phyloP scores from a whole-genome alignment of 495 filamentous ascomycete species.

The Hypoxylon trugodes region DNA sequence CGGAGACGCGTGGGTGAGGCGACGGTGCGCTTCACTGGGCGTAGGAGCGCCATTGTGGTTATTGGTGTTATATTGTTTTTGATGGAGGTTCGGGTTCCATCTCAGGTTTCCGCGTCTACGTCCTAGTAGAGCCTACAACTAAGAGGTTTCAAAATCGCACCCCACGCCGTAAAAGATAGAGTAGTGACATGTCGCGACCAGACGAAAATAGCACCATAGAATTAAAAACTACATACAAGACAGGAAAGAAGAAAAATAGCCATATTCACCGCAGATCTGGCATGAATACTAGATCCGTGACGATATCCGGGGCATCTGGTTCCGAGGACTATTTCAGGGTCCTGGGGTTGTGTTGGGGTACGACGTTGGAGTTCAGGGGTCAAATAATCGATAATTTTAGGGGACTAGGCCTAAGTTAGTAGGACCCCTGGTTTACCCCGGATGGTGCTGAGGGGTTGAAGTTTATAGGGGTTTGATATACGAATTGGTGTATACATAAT shows the following conservation, averaged over 20 bases:
- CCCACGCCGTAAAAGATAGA: too few species aligned
- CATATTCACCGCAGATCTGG: constrained; percentile 25
- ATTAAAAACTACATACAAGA: too few species aligned
- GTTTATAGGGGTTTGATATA: too few species aligned
- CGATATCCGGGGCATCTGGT: constrained; percentile 27
- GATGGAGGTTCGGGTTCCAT: background rate
- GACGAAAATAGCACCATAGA: too few species aligned
- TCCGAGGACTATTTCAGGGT: constrained; percentile 18
- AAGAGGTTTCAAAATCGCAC: background rate
- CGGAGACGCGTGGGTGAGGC: constrained; percentile 43
- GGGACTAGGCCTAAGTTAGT: background rate
- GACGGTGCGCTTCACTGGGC: constrained; percentile 8
- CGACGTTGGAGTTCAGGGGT: constrained; percentile 17
- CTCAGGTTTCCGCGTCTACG: background rate
- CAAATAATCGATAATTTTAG: too few species aligned
- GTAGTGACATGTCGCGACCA: too few species aligned
- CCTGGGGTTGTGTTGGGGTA: background rate
- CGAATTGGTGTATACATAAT: too few species aligned
- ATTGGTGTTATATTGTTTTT: constrained; percentile 22
- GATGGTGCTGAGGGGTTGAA: constrained; percentile 11
- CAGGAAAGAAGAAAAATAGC: background rate
- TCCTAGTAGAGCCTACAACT: too few species aligned
- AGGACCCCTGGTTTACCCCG: constrained; percentile 17
- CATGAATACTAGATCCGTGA: constrained; percentile 4
- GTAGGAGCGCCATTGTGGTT: too few species aligned